Evolutionary conservation across 2,329 filamentous ascomycete genomes (phyloP).

Genomic region (Fusarium sp.): DNA sequence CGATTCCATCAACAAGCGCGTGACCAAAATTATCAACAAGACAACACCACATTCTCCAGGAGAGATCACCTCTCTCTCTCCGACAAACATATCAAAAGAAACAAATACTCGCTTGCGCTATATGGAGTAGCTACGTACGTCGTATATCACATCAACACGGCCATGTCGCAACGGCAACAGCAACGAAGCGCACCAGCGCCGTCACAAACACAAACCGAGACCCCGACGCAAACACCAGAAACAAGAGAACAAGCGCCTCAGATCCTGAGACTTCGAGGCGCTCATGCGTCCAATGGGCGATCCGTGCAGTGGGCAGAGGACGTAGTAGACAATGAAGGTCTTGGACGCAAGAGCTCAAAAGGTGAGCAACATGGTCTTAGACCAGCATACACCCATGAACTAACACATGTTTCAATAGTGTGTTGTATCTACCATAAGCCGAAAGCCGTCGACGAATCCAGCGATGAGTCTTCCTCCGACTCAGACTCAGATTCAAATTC

Average conservation of each 20-base stretch:
- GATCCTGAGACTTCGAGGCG: conserved; percentile 64
- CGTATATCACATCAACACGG: not conserved
- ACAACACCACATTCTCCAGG: not conserved
- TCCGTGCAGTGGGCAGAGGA: conserved; percentile 92
- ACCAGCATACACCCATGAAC: not conserved
- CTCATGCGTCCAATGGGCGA: conserved; percentile 57
- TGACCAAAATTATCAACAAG: conserved; percentile 10
- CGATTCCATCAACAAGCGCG: conserved; percentile 20
- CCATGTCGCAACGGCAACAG: conserved; percentile 48
- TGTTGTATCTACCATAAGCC: conserved; percentile 98
- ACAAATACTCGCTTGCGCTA: not conserved
- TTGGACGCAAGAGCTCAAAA: conserved; percentile 95
- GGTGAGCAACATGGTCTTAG: conserved; percentile 60
- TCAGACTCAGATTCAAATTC: conserved; percentile 65
- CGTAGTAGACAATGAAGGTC: conserved; percentile 93
- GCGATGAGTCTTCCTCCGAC: conserved; percentile 70
- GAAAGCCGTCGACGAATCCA: conserved; percentile 83
- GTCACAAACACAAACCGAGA: conserved; percentile 48
- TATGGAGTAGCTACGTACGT: not conserved
- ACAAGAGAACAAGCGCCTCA: conserved; percentile 44
- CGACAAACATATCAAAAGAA: not conserved
- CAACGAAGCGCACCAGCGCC: conserved; percentile 43
- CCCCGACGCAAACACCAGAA: conserved; percentile 42
- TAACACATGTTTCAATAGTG: conserved; percentile 62
- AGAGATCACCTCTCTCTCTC: not conserved